Evolutionary conservation across 306 rosid species (phyloP).

Genomic region (Cercis canadensis): DNA sequence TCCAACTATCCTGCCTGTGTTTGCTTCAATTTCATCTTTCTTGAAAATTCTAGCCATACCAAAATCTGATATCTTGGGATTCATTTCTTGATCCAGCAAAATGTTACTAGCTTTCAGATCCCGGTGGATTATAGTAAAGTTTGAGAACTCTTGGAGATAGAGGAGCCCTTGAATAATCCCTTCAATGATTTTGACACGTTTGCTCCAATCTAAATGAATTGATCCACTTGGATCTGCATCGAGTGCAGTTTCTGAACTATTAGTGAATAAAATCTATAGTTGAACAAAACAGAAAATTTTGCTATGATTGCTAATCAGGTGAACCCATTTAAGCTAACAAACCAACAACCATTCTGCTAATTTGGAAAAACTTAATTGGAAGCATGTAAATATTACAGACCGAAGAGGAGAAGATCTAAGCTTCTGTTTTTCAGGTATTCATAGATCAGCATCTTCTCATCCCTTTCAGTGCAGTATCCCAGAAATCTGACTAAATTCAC

Average conservation of each 20-base stretch:
- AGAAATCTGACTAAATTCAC: conserved; percentile 34
- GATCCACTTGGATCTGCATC: conserved; percentile 32
- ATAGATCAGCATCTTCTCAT: conserved; percentile 41
- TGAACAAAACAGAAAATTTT: background rate
- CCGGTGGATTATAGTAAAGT: conserved; percentile 51
- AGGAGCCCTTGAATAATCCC: conserved; percentile 59
- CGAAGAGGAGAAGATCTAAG: conserved; percentile 37
- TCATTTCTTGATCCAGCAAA: conserved; percentile 45
- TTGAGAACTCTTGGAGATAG: conserved; percentile 59
- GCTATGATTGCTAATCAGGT: background rate
- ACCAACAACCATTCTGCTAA: background rate
- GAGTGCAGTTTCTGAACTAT: background rate
- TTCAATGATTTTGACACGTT: conserved; percentile 49
- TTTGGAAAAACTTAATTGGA: background rate
- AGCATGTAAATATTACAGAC: background rate
- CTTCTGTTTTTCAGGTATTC: conserved; percentile 39
- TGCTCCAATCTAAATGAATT: conserved; percentile 35
- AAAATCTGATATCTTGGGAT: conserved; percentile 62
- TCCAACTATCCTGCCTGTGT: conserved; percentile 45
- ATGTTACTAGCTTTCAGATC: conserved; percentile 57
- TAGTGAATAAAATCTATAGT: background rate
- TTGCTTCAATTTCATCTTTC: conserved; percentile 49
- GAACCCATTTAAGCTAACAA: background rate
- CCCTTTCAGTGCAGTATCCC: conserved; percentile 35
- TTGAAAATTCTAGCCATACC: conserved; percentile 61